phyloP scores from a whole-genome alignment of 345 rosid species.

The Microthlaspi erraticum region DNA sequence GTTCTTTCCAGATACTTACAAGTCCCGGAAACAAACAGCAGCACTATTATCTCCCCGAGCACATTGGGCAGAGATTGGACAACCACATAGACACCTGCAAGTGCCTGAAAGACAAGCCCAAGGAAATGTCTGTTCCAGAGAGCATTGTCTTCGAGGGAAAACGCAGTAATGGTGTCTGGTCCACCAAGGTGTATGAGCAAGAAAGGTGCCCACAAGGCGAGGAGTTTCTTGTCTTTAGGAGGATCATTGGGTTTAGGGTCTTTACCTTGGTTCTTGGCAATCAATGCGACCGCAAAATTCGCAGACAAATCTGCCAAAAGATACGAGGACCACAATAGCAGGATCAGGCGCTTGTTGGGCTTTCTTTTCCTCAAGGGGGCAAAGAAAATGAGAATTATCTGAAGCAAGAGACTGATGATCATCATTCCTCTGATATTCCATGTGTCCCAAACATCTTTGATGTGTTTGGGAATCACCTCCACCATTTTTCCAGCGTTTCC shows the following conservation, averaged over 20 bases:
- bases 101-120: conserved; percentile 30
- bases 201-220: conserved; percentile 50
- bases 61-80: conserved; percentile 7
- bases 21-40: conserved; percentile 28
- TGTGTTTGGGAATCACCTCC: conserved; percentile 39
- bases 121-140: conserved; percentile 50
- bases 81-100: conserved; percentile 36
- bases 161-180: conserved; percentile 51
- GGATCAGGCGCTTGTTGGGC: conserved; percentile 29
- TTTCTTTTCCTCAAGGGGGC: conserved; percentile 54
- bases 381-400: conserved; percentile 49
- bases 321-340: conserved; percentile 58
- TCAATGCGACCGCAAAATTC: conserved; percentile 52
- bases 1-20: conserved; percentile 51
- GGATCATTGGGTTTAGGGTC: not conserved
- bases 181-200: conserved; percentile 55
- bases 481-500: conserved; percentile 24
- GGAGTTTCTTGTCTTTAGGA: conserved; percentile 20
- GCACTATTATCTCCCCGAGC: conserved; percentile 18
- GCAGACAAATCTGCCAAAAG: conserved; percentile 65
- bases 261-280: conserved; percentile 49
- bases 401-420: conserved; percentile 56
- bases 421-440: conserved; percentile 64
- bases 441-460: conserved; percentile 46
- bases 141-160: conserved; percentile 47